Conservation (phyloP, 257 asterid genomes). For the Solanum corneliomulleri region DNA sequence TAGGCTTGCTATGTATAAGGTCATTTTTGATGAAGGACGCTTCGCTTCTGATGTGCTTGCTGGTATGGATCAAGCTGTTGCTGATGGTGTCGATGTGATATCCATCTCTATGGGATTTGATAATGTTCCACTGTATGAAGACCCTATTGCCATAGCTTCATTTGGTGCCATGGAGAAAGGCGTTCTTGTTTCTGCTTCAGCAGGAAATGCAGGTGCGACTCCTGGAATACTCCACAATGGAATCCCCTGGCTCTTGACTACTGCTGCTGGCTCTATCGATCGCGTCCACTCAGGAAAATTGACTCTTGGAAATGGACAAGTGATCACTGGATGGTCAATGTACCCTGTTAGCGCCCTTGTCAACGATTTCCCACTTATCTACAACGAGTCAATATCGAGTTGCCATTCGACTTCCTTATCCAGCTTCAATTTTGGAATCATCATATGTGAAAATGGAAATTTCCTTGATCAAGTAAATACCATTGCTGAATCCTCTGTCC, state of each 20-base stretch:
- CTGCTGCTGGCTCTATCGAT: constrained; percentile 42
- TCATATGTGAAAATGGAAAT: constrained; percentile 27
- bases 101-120: constrained; percentile 39
- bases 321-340: constrained; percentile 34
- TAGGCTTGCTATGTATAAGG: constrained; percentile 41
- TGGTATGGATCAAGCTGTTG: constrained; percentile 51
- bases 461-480: too few species aligned
- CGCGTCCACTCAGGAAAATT: constrained; percentile 34
- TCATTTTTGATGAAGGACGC: constrained; percentile 34
- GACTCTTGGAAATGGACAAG: constrained; percentile 18
- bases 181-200: constrained; percentile 46
- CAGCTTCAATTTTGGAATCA: constrained; percentile 6
- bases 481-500: constrained; percentile 5
- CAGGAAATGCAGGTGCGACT: constrained; percentile 31
- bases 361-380: constrained; percentile 23
- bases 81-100: constrained; percentile 44
- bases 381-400: constrained; percentile 23
- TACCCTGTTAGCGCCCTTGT: constrained; percentile 24
- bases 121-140: constrained; percentile 19
- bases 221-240: constrained; percentile 27
- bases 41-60: constrained; percentile 44
- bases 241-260: constrained; percentile 48
- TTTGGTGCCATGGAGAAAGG: constrained; percentile 60
- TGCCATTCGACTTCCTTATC: constrained; percentile 27
- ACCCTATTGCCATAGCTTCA: constrained; percentile 46